Base-by-base conservation (phyloP, 768 basidiomycete genomes). In the Lactarius pseudohatsudake region DNA sequence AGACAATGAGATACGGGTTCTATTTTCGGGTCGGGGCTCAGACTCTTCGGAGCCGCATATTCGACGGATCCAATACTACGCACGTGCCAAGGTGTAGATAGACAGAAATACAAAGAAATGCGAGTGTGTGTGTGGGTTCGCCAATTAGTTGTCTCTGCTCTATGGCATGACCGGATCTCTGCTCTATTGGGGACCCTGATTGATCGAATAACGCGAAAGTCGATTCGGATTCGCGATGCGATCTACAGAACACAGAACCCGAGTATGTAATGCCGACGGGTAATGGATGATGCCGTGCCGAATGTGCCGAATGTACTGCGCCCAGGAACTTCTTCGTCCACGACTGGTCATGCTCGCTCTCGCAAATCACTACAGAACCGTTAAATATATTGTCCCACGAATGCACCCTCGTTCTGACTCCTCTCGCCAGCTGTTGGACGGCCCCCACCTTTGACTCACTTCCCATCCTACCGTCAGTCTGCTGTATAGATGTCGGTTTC, bases 401-500 rank as follows among this genome's bases (percentile, higher is more conserved):
- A 38, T 34, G 22, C 4, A 22, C 7, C 26, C 38, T 45, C 22
- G 15, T 16, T 40, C 59, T 8, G 7, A 22, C 59, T 18, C 13
- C 1, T n/a, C 22, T 26, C 10, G 3, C 4, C 45, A 0, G 3
- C 45, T 50, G 3, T 38, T 40, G 1, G 40, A 60, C n/a, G 22
- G 18, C 38, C 7, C n/a, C 11, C 57, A 9, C 32, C 30, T 28
- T 8, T 22, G 4, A 20, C 36, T 15, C 36, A 15, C 16, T 22
- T 15, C 15, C 15, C 30, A 0, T 40, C 28, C 15, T 57, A 15
- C 30, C 8, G 22, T 16, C 18, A 4, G 28, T 43, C n/a, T 13
- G 20, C 7, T n/a, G 2, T 18, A 5, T 18, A 45, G 9, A 66
- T 66, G 65, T 56, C 65, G 13, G 20, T 22, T 40, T n/a, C 64